Evolutionary conservation across 192 early-diverging fungal species (phyloP).

Genomic region (Pilaira anomala): DNA sequence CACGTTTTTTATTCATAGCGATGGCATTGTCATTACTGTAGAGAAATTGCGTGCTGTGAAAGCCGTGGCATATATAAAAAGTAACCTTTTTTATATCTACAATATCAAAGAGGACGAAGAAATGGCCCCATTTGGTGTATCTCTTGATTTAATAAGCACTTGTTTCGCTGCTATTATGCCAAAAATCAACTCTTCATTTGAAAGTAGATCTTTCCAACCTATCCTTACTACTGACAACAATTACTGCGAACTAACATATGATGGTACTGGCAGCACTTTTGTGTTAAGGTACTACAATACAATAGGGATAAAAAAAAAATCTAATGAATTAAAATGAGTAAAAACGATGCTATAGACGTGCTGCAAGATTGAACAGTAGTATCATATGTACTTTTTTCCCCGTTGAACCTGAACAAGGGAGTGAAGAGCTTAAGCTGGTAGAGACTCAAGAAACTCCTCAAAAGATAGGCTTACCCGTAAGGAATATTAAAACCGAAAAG

Average conservation of each 20-base stretch:
- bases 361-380: not conserved
- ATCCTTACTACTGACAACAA: not conserved
- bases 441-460: slow-evolving; percentile 1
- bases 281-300: not conserved
- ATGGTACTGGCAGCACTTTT: slow-evolving; percentile 9
- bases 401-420: slow-evolving; percentile 18
- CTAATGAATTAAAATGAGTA: not conserved
- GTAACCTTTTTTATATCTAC: not conserved
- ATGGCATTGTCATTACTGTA: not conserved
- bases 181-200: not conserved
- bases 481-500: not conserved
- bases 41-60: slow-evolving; percentile 3
- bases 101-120: not conserved
- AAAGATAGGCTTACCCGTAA: slow-evolving; percentile 15
- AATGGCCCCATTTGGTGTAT: not conserved
- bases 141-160: not conserved
- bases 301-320: not conserved
- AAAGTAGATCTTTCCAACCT: not conserved
- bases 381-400: slow-evolving; percentile 10
- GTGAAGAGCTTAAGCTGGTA: not conserved
- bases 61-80: slow-evolving; percentile 11
- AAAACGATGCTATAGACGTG: not conserved
- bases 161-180: not conserved
- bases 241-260: slow-evolving; percentile 21
- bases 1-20: not conserved